These are phyloP conservation scores for Microascus cirrosus DNA, from an alignment of 2,329 filamentous ascomycete species.

Conservation along the genomic window DNA sequence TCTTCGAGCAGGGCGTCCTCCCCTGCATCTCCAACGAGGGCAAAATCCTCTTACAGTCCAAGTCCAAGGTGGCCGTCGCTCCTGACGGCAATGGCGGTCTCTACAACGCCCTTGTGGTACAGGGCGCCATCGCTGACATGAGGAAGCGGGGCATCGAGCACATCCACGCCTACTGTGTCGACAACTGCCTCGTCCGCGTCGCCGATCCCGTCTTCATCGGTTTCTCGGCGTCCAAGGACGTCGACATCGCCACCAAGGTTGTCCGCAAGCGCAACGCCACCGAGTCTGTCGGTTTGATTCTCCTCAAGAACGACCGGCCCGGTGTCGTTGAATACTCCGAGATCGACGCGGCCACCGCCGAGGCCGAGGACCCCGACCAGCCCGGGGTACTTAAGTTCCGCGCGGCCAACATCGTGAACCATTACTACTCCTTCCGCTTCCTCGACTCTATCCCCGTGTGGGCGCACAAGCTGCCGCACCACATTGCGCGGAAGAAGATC, in stretches of 20 bases:
- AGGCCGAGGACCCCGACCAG: slow-evolving; percentile 76
- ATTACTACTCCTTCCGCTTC: slow-evolving; percentile 96
- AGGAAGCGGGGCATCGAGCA: slow-evolving; percentile 80
- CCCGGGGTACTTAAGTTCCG: slow-evolving; percentile 82
- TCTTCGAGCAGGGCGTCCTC: slow-evolving; percentile 95
- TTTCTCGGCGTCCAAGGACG: slow-evolving; percentile 76
- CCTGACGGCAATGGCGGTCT: slow-evolving; percentile 96
- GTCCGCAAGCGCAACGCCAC: slow-evolving; percentile 95
- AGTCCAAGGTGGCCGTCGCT: slow-evolving; percentile 84
- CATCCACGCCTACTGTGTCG: slow-evolving; percentile 95
- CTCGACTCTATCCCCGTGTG: slow-evolving; percentile 82
- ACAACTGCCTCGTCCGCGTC: slow-evolving; percentile 99
- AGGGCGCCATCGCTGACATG: slow-evolving; percentile 80
- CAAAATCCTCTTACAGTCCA: slow-evolving; percentile 89
- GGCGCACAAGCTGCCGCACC: slow-evolving; percentile 79
- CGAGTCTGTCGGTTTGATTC: slow-evolving; percentile 88
- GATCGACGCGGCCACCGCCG: slow-evolving; percentile 80
- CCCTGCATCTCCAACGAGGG: slow-evolving; percentile 96
- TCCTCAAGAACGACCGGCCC: slow-evolving; percentile 90
- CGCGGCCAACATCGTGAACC: slow-evolving; percentile 98
- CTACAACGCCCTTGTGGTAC: slow-evolving; percentile 79
- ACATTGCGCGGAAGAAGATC: slow-evolving; percentile 98
- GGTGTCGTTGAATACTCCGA: slow-evolving; percentile 99
- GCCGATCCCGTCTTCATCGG: slow-evolving; percentile 93
- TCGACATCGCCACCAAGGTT: slow-evolving; percentile 98